These are phyloP conservation scores for Crithidia thermophila DNA, from an alignment of 208 protist genomes.

Conservation along the genomic window DNA sequence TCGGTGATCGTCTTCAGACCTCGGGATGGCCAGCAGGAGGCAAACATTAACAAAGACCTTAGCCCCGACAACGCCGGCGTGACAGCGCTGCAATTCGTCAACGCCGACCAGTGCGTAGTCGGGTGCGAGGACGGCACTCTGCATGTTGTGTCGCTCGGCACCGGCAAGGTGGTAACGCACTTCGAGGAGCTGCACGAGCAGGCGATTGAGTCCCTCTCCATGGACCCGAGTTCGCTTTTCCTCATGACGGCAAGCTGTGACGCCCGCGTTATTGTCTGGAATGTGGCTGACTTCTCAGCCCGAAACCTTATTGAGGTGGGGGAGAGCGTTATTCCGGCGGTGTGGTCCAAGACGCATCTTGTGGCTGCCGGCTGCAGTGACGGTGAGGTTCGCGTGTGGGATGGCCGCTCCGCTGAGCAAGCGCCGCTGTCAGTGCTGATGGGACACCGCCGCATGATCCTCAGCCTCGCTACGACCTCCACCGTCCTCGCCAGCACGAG, in stretches of 20 bases:
- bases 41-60: slow-evolving; percentile 65
- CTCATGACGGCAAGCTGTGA: slow-evolving; percentile 83
- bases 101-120: slow-evolving; percentile 75
- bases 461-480: slow-evolving; percentile 43
- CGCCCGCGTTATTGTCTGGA: slow-evolving; percentile 83
- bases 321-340: slow-evolving; percentile 80
- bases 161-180: slow-evolving; percentile 61
- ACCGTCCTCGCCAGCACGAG: slow-evolving; percentile 51
- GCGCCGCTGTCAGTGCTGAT: slow-evolving; percentile 52
- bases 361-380: slow-evolving; percentile 84
- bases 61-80: slow-evolving; percentile 76
- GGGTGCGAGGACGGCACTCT: slow-evolving; percentile 89
- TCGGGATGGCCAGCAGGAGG: slow-evolving; percentile 80
- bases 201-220: slow-evolving; percentile 77
- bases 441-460: slow-evolving; percentile 86
- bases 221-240: slow-evolving; percentile 48
- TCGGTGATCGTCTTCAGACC: slow-evolving; percentile 92
- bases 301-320: slow-evolving; percentile 62
- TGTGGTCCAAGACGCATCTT: slow-evolving; percentile 56
- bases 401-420: slow-evolving; percentile 64
- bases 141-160: slow-evolving; percentile 73
- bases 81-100: slow-evolving; percentile 66
- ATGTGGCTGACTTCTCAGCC: slow-evolving; percentile 56
- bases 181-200: slow-evolving; percentile 79
- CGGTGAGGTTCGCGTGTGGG: slow-evolving; percentile 80